Evolutionary conservation across 2,329 filamentous ascomycete genomes (phyloP).

Genomic region (Sordariomycetes sp.): DNA sequence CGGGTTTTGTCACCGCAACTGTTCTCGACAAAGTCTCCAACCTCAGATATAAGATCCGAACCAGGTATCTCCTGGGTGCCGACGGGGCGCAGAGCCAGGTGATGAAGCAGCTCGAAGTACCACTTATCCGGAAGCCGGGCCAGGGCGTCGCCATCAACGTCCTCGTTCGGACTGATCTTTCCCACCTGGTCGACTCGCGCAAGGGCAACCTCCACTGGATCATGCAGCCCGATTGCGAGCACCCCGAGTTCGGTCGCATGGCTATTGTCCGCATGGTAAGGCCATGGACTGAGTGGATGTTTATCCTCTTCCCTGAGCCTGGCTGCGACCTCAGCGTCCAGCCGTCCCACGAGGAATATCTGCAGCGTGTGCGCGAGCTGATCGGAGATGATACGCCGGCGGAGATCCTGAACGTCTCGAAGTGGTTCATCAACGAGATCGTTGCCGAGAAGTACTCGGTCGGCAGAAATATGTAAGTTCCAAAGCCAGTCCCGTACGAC

Average conservation of each 20-base stretch:
- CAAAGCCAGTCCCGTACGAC: background rate
- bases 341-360: constrained; percentile 35
- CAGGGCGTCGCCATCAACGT: constrained; percentile 28
- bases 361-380: constrained; percentile 31
- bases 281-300: constrained; percentile 54
- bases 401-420: constrained; percentile 41
- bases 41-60: constrained; percentile 28
- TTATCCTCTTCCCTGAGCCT: constrained; percentile 36
- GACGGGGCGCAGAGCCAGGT: constrained; percentile 34
- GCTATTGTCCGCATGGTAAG: constrained; percentile 48
- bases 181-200: constrained; percentile 33
- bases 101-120: constrained; percentile 22
- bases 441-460: constrained; percentile 45
- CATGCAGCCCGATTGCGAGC: constrained; percentile 40
- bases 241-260: constrained; percentile 39
- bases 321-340: constrained; percentile 22
- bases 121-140: constrained; percentile 29
- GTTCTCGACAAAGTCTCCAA: constrained; percentile 24
- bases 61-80: constrained; percentile 44
- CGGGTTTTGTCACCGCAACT: constrained; percentile 15
- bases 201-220: constrained; percentile 52
- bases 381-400: constrained; percentile 43
- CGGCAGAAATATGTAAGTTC: constrained; percentile 28
- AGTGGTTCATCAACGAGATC: constrained; percentile 52
- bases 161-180: constrained; percentile 33